Percentiles rank a stretch among this genome's conserved stretches.
phyloP scores from a whole-genome alignment of 2,329 filamentous ascomycete genomes.

The Curvularia verruculosa region DNA sequence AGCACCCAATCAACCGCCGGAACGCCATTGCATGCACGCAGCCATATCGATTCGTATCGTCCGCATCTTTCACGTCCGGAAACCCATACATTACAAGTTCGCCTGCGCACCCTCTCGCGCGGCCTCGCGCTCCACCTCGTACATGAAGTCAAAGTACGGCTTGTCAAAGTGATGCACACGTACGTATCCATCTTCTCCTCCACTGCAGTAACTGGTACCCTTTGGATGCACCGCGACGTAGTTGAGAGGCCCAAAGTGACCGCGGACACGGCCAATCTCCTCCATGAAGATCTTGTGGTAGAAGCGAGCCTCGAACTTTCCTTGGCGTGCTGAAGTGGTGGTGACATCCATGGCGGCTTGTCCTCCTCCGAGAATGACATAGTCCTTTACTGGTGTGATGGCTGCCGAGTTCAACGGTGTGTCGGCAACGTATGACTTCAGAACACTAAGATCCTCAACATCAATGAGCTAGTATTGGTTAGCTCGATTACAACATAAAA shows the following conservation, averaged over 20 bases:
- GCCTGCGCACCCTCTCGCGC: constrained; percentile 63
- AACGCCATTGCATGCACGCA: constrained; percentile 50
- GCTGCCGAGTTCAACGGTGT: constrained; percentile 95
- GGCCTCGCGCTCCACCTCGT: constrained; percentile 91
- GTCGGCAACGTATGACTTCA: constrained; percentile 92
- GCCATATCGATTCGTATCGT: constrained; percentile 21
- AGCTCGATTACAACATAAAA: constrained; percentile 7
- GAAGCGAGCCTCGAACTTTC: constrained; percentile 99
- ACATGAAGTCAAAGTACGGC: constrained; percentile 97
- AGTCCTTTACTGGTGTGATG: constrained; percentile 95
- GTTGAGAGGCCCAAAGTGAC: constrained; percentile 96
- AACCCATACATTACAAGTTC: constrained; percentile 40
- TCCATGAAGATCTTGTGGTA: constrained; percentile 99
- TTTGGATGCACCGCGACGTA: constrained; percentile 92
- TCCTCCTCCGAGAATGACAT: constrained; percentile 95
- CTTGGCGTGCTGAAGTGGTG: constrained; percentile 88
- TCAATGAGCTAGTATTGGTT: constrained; percentile 69
- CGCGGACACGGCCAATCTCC: constrained; percentile 94
- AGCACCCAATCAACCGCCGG: constrained; percentile 31
- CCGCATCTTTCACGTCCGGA: constrained; percentile 25
- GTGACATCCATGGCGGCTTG: constrained; percentile 99
- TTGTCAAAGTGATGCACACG: constrained; percentile 99
- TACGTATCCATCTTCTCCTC: constrained; percentile 98
- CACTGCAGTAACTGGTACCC: constrained; percentile 90
- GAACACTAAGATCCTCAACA: constrained; percentile 81